Conservation (phyloP, 257 asterid species). For the Knoxia roxburghii region DNA sequence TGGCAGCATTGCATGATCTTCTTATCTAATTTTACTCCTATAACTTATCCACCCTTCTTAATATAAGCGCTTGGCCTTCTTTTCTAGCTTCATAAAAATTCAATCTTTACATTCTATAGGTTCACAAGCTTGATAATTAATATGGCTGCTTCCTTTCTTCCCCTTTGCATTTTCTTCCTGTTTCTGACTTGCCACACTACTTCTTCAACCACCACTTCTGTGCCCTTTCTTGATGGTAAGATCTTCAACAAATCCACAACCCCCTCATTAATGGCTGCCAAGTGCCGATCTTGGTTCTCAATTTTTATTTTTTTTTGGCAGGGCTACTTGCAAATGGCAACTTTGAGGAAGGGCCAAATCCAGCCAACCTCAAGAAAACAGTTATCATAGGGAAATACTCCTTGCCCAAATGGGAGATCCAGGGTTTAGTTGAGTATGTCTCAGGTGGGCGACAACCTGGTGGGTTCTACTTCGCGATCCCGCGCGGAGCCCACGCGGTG, state of each 20-base stretch:
- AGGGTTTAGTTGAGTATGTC: conserved; percentile 61
- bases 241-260: not conserved
- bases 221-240: conserved; percentile 51
- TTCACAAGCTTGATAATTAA: not conserved
- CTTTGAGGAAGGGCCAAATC: conserved; percentile 58
- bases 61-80: conserved; percentile 1
- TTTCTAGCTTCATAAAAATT: no score
- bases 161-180: conserved; percentile 27
- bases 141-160: conserved; percentile 43
- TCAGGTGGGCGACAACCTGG: conserved; percentile 77
- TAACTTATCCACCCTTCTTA: conserved; percentile 7
- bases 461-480: conserved; percentile 55
- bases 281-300: no score
- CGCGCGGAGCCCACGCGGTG: conserved; percentile 66
- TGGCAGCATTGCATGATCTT: conserved; percentile 42
- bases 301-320: conserved; percentile 15
- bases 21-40: conserved; percentile 1
- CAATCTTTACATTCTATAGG: no score
- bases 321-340: conserved; percentile 59
- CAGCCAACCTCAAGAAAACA: conserved; percentile 47
- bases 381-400: conserved; percentile 57
- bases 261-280: no score
- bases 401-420: conserved; percentile 68
- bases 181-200: conserved; percentile 25
- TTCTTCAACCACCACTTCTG: conserved; percentile 27